Evolutionary conservation across 331 rosid species (phyloP).

Genomic region (Saraca asoca): DNA sequence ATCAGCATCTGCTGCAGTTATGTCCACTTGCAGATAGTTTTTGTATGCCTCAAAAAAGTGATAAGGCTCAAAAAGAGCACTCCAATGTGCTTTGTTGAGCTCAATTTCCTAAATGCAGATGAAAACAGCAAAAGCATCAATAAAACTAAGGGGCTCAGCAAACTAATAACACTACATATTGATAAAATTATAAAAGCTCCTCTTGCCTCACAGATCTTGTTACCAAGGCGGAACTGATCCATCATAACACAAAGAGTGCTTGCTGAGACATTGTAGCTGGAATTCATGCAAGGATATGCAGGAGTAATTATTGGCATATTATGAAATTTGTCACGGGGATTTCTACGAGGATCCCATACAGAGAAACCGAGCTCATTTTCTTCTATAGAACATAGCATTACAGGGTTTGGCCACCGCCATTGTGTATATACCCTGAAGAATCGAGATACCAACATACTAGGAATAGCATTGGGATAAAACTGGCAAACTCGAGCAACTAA

Average conservation of each 20-base stretch:
- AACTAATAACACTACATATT: background rate
- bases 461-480: slow-evolving; percentile 95
- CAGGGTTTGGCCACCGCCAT: slow-evolving; percentile 99
- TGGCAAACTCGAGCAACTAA: slow-evolving; percentile 96
- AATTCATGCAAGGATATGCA: slow-evolving; percentile 98
- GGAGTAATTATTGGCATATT: slow-evolving; percentile 98
- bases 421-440: slow-evolving; percentile 96
- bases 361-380: slow-evolving; percentile 86
- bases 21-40: slow-evolving; percentile 93
- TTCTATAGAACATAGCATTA: slow-evolving; percentile 85
- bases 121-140: slow-evolving; percentile 16
- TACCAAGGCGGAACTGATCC: slow-evolving; percentile 82
- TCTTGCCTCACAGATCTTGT: slow-evolving; percentile 80
- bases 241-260: slow-evolving; percentile 97
- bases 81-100: slow-evolving; percentile 81
- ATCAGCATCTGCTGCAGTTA: slow-evolving; percentile 73
- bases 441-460: slow-evolving; percentile 94
- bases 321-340: slow-evolving; percentile 82
- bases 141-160: slow-evolving; percentile 20
- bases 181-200: background rate
- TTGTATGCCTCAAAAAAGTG: slow-evolving; percentile 83
- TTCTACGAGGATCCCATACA: slow-evolving; percentile 94
- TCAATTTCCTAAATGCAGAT: slow-evolving; percentile 72
- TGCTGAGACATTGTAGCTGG: slow-evolving; percentile 94
- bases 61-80: slow-evolving; percentile 84